These are phyloP conservation scores for Fusarium heterosporum DNA, from an alignment of 2,329 filamentous ascomycete species.

Conservation along the genomic window DNA sequence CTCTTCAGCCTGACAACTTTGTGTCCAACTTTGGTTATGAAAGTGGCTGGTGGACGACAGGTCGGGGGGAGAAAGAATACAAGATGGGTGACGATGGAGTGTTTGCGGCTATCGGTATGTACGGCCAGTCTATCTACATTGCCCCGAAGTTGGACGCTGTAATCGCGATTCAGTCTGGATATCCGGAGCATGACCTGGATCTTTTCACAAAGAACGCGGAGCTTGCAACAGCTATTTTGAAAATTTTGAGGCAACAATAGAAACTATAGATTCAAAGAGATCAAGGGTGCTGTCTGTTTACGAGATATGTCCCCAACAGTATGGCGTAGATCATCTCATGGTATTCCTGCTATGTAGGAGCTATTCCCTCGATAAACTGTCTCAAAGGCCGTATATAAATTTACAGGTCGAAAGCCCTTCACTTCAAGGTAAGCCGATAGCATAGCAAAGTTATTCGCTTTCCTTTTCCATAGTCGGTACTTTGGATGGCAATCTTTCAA, in stretches of 20 bases:
- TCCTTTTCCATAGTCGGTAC: no score
- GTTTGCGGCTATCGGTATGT: slow-evolving; percentile 32
- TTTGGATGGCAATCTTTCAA: no score
- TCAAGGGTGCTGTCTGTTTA: no score
- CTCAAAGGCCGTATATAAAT: no score
- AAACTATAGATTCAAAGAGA: neutral
- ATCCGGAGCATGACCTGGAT: slow-evolving; percentile 35
- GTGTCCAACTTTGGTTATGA: slow-evolving; percentile 32
- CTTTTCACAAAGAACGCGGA: slow-evolving; percentile 28
- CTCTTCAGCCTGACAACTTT: slow-evolving; percentile 24
- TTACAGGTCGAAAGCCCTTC: no score
- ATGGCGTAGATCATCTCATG: no score
- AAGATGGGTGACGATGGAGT: slow-evolving; percentile 21
- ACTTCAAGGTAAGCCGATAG: no score
- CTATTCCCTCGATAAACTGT: no score
- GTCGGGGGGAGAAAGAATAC: slow-evolving; percentile 4
- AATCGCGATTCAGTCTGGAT: slow-evolving; percentile 34
- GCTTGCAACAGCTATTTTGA: slow-evolving; percentile 25
- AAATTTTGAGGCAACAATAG: neutral
- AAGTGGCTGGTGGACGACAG: slow-evolving; percentile 38
- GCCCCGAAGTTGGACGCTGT: slow-evolving; percentile 15
- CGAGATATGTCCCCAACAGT: no score
- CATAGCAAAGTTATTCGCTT: no score
- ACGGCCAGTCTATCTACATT: slow-evolving; percentile 33
- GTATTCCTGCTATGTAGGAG: no score